Evolutionary conservation across 1,139 yeast species (phyloP), one percentile per base, ranked within the genome.

Genomic region (Schwanniomyces etchellsii): DNA sequence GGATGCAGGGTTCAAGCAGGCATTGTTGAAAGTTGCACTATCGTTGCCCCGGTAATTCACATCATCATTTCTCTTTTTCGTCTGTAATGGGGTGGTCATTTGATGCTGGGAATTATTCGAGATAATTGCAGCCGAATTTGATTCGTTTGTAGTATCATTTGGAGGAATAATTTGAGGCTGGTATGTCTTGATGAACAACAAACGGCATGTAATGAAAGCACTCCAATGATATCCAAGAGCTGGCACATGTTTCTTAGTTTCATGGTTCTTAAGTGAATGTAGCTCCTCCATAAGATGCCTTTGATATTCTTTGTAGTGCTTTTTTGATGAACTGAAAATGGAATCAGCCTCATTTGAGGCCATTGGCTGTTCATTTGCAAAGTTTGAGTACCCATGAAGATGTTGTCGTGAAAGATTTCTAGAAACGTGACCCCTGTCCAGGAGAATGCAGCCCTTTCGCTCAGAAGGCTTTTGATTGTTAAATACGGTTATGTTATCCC

Each of bases 401-500:
- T n/a, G n/a, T n/a, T n/a, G n/a, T n/a, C n/a, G n/a, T 18, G 7
- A 7, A 18, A 18, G 7, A 7, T 18, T 18, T 7, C 21, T 7
- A n/a, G 21, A 18, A 18, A n/a, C n/a, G n/a, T 18, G 21, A 7
- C 7, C n/a, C 7, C n/a, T n/a, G n/a, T 18, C 21, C n/a, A n/a
- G 7, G 21, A 18, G n/a, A 18, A 18, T 18, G n/a, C 9, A 18
- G n/a, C 21, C 21, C 7, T n/a, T 7, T 18, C 21, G 7, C n/a
- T 18, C 21, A 7, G n/a, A 18, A 18, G n/a, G 9, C 7, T 18
- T 18, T 18, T 47, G 53, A 27, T 37, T 43, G 5, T 35, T 35
- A 14, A 31, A 36, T 7, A 68, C 55, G 4, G 64, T 53, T 0
- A 52, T 45, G 30, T 56, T 55, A 38, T 74, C 79, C 95, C 95